These are phyloP conservation scores for Yamadazyma dushanensis DNA, from an alignment of 1,139 yeast species.

Conservation along the genomic window DNA sequence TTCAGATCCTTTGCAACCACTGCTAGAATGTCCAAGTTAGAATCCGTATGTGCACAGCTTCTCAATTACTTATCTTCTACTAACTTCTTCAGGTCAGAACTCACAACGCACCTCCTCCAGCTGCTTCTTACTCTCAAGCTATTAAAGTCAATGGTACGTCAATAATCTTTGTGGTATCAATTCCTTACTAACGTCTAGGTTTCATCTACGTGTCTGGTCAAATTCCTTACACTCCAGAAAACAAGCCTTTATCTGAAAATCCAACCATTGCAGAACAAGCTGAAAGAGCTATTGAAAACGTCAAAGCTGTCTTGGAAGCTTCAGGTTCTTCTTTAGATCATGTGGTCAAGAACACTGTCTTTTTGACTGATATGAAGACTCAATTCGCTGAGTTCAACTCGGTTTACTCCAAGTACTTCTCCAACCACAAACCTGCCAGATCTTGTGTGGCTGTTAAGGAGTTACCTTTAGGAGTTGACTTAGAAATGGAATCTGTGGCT, in stretches of 20 bases:
- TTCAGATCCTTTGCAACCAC: slow-evolving; percentile 13
- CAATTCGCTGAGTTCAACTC: slow-evolving; percentile 80
- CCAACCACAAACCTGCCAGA: slow-evolving; percentile 88
- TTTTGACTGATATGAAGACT: slow-evolving; percentile 78
- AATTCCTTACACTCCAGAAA: slow-evolving; percentile 84
- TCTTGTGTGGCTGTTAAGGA: slow-evolving; percentile 90
- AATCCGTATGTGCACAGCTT: slow-evolving; percentile 39
- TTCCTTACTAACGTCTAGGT: slow-evolving; percentile 38
- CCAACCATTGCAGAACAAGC: slow-evolving; percentile 73
- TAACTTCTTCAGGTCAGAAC: slow-evolving; percentile 55
- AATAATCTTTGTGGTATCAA: not conserved
- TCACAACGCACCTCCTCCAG: slow-evolving; percentile 88
- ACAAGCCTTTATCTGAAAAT: slow-evolving; percentile 73
- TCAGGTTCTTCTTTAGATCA: slow-evolving; percentile 80
- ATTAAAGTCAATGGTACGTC: slow-evolving; percentile 75
- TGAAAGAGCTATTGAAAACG: slow-evolving; percentile 80
- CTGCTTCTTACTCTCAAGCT: slow-evolving; percentile 94
- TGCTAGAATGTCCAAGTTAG: slow-evolving; percentile 37
- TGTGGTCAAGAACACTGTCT: slow-evolving; percentile 82
- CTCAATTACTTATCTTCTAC: slow-evolving; percentile 15
- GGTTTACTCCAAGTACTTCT: slow-evolving; percentile 80
- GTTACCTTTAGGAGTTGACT: slow-evolving; percentile 79
- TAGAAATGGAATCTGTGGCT: slow-evolving; percentile 80
- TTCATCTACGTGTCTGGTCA: slow-evolving; percentile 94
- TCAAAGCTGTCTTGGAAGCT: slow-evolving; percentile 73